Evolutionary conservation across 1,139 yeast genomes (phyloP), one percentile per base, ranked within the genome.

Genomic region (Lodderomyces metapsilosis): DNA sequence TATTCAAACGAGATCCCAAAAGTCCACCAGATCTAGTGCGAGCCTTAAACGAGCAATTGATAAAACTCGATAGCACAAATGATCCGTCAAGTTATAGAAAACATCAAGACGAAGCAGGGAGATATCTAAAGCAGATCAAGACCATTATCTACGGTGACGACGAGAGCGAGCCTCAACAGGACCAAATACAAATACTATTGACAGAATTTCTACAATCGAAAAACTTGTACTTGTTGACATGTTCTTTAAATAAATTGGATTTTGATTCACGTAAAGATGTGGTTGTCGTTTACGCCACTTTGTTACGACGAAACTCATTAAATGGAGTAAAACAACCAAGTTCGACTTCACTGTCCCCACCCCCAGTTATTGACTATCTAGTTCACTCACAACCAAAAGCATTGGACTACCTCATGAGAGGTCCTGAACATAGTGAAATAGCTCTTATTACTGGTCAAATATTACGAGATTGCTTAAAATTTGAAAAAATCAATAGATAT

Each of bases 231-330:
- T 71, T 74, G 28, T 64, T 92, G 45, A 70, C 88, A 15, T 59
- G 66, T 28, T 76, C 82, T 52, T 67, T 92, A 45, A 67, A 68
- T 12, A 73, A 74, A 34, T 71, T 92, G 43, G 97, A 88, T 51
- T 91, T 92, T 61, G 98, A 92, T 58, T 80, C 95, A 33, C 74
- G 96, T 44, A 89, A 91, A 57, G 95, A 87, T 53, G 95, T 88
- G 12, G 76, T 81, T 10, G 71, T 79, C 11, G 62, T 92, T 41
- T 89, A 88, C 58, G 79, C 83, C 52, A 81, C 89, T 3, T 71
- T 94, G 40, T 73, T 92, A 47, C 82, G 94, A 53, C 82, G 96
- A 45, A 78, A 74, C 54, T 23, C 30, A 9, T 17, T 23, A 7
- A 25, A 18, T 13, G 37, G 37, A 11, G 6, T 24, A 3, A 37